Base-by-base conservation (phyloP, 2,329 filamentous ascomycete genomes). In the Cordyceps pruinosa region DNA sequence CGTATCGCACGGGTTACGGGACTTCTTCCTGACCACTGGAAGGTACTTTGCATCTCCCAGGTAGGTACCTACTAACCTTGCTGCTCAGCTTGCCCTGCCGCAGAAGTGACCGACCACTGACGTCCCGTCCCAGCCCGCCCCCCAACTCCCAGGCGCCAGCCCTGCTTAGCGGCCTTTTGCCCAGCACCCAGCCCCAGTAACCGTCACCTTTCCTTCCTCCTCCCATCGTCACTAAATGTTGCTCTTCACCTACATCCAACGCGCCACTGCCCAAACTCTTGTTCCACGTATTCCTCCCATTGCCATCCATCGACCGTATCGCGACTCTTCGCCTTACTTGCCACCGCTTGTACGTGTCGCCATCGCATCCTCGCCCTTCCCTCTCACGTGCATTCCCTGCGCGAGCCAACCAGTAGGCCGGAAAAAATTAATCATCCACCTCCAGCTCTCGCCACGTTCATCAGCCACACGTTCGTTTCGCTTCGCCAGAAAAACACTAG, bases 401-500 rank as follows among this genome's bases (percentile, higher is more conserved):
- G 34, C 52, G 44, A 56, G 42, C 48, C 52, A 56, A 48, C 52
- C 42, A 32, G 52, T 32, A 37, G 42, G 28, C 41, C 55, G 57
- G 64, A 61, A 59, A 62, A 64, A 63, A 61, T 60, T 57, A 61
- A 61, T 56, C 60, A 47, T 56, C 52, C 44, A 48, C 52, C 21
- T 26, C 58, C 66, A 73, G 71, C 72, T 74, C 69, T 74, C 72
- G 72, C 72, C 72, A 74, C 72, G 71, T 65, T 72, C 69, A 69
- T 65, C 72, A 74, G 72, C 72, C 72, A 74, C 72, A 74, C 70
- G 66, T 68, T 61, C 55, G 62, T 68, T 63, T 63, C 59, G 62
- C 64, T 63, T 65, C 66, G 67, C 57, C 50, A 54, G 49, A 48
- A 45, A 48, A 12, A 50, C 47, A 47, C 50, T 39, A 51, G 39